phyloP scores from a whole-genome alignment of 331 rosid species.

The Stylosanthes scabra region DNA sequence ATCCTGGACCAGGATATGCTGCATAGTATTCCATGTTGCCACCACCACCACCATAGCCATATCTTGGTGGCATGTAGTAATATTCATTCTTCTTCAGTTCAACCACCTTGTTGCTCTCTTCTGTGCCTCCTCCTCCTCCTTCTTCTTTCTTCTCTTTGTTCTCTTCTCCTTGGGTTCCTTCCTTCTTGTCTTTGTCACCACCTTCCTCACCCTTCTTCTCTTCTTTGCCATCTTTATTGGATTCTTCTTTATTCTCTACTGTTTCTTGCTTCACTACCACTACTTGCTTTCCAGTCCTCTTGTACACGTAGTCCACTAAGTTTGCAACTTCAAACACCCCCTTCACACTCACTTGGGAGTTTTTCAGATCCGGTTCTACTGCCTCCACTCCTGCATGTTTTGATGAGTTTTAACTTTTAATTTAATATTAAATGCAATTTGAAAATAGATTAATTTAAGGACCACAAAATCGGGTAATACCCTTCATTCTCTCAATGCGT shows the following conservation, averaged over 20 bases:
- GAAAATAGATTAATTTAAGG: constrained; percentile 12
- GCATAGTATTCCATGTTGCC: constrained; percentile 50
- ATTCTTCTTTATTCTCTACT: constrained; percentile 60
- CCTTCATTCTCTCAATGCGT: constrained; percentile 61
- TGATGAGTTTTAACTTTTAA: neutral
- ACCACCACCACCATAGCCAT: neutral
- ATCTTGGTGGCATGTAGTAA: constrained; percentile 45
- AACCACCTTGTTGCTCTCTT: constrained; percentile 51
- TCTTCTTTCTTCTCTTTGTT: constrained; percentile 42
- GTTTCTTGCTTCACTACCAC: constrained; percentile 67
- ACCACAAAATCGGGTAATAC: neutral
- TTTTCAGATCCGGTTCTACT: constrained; percentile 82
- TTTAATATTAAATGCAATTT: constrained; percentile 7
- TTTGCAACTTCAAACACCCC: constrained; percentile 69
- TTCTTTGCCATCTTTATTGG: constrained; percentile 45
- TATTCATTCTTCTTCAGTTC: constrained; percentile 65
- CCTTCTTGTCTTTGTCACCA: constrained; percentile 22
- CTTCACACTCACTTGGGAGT: constrained; percentile 77
- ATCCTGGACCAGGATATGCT: constrained; percentile 37
- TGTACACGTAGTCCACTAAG: constrained; percentile 69
- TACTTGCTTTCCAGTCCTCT: constrained; percentile 77
- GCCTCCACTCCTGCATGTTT: constrained; percentile 68
- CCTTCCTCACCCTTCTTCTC: constrained; percentile 42
- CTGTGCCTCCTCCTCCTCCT: constrained; percentile 27
- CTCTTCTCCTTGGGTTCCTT: constrained; percentile 25